Base-by-base conservation (phyloP, 192 early-diverging fungal genomes). In the Geranomyces variabilis region DNA sequence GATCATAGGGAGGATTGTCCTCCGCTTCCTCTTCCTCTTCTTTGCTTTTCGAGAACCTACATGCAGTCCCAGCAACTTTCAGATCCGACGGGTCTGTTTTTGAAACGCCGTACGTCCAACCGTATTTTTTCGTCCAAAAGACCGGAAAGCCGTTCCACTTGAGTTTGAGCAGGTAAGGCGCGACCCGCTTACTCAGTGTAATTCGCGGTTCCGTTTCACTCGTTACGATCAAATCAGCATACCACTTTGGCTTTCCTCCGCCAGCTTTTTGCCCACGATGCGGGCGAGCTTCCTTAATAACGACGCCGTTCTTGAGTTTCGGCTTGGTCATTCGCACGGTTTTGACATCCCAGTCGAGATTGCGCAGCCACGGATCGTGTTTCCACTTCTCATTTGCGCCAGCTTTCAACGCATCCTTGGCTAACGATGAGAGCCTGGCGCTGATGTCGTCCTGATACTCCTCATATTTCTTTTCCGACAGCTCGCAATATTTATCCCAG, bases 31-130 rank as follows among this genome's bases (percentile, higher is more conserved):
- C 7, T 17, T 53, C 51, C 15, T 24, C 75, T 15, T 29, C 22
- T 41, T 41, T 41, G 36, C 36, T 41, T 3, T 10, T 41, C 10
- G 76, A 53, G 24, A 90, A 82, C 21, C 12, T 22, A 2, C 84
- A 67, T 26, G 31, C 63, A 5, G 13, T 29, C 63, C 2, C 22
- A 26, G 13, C 2, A 10, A 56, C 0, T 21, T 26, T 1, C 17
- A 2, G 36, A 19, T 48, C 66, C 0, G 63, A 28, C 26, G 71
- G 74, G 56, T 88, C 77, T 3, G 47, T 57, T n/a, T 48, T 66
- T 0, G 91, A 88, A 13, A 92, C 89, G 28, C 83, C 78, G 75
- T 87, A 99, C 28, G 88, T 89, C 97, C 97, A 97, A 15, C 96
- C 95, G 63, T 87, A 76, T 9, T 67, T 33, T 4, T 34, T 47